These are phyloP conservation scores for Cercophora scortea DNA, from an alignment of 495 filamentous ascomycete species.

Conservation along the genomic window DNA sequence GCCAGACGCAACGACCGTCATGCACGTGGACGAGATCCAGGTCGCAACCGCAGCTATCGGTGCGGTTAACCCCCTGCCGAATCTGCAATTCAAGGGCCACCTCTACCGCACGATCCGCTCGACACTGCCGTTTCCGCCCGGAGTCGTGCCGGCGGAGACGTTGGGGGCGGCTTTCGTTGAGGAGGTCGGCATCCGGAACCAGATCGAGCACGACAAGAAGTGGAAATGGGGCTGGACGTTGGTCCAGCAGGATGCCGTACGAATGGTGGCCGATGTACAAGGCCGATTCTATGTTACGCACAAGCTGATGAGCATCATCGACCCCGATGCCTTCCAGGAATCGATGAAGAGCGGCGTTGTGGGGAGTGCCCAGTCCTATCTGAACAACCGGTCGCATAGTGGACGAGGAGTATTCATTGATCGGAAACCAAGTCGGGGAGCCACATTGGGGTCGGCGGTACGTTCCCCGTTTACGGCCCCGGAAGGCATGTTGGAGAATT, in stretches of 20 bases:
- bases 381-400: slow-evolving; percentile 34
- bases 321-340: slow-evolving; percentile 13
- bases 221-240: slow-evolving; percentile 25
- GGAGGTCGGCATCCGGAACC: slow-evolving; percentile 26
- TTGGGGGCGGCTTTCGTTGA: slow-evolving; percentile 26
- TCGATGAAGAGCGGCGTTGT: slow-evolving; percentile 17
- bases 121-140: slow-evolving; percentile 2
- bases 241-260: slow-evolving; percentile 8
- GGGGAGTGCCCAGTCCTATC: slow-evolving; percentile 24
- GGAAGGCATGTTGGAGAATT: slow-evolving; percentile 20
- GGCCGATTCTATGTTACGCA: slow-evolving; percentile 39
- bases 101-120: slow-evolving; percentile 16
- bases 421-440: slow-evolving; percentile 3
- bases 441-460: slow-evolving; percentile 14
- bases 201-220: slow-evolving; percentile 16
- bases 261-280: slow-evolving; percentile 21
- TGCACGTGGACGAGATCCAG: slow-evolving; percentile 24
- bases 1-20: slow-evolving; percentile 15
- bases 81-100: slow-evolving; percentile 21
- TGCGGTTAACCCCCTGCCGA: slow-evolving; percentile 5
- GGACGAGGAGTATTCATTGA: slow-evolving; percentile 6
- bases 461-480: slow-evolving; percentile 9
- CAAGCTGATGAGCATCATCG: slow-evolving; percentile 27
- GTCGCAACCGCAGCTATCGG: slow-evolving; percentile 7
- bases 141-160: slow-evolving; percentile 4